Conservation (phyloP, 75 land plant species). For the Larix kaempferi region DNA sequence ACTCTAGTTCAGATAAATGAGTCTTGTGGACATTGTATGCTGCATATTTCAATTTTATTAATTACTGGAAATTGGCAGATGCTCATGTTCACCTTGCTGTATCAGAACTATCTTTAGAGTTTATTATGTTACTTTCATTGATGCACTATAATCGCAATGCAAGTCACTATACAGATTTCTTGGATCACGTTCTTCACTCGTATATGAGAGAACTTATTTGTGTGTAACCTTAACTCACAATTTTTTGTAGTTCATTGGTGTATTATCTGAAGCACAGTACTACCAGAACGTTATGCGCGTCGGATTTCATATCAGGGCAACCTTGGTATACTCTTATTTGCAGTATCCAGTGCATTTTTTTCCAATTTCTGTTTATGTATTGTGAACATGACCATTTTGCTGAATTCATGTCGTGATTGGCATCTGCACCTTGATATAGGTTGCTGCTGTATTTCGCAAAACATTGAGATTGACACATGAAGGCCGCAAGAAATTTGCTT, state of each 20-base stretch:
- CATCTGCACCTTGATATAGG: slow-evolving; percentile 30
- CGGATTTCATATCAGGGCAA: slow-evolving; percentile 80
- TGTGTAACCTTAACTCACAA: background rate
- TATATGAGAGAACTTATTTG: background rate
- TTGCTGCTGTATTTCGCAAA: slow-evolving; percentile 97
- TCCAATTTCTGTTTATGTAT: background rate
- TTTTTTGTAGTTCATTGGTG: slow-evolving; percentile 58
- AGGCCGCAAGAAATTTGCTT: slow-evolving; percentile 64
- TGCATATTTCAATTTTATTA: no score
- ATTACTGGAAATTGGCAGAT: no score
- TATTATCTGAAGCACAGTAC: slow-evolving; percentile 89
- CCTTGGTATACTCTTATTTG: slow-evolving; percentile 51
- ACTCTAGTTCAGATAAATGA: no score
- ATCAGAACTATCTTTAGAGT: no score
- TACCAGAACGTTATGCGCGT: slow-evolving; percentile 99
- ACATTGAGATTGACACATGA: slow-evolving; percentile 81
- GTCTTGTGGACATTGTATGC: no score
- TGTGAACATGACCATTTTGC: background rate
- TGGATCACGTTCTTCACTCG: background rate
- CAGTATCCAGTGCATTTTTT: background rate
- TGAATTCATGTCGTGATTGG: background rate
- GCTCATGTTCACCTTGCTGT: no score
- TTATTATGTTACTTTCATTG: background rate
- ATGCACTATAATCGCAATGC: background rate
- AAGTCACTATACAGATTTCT: background rate